phyloP scores from a whole-genome alignment of 345 rosid species.

The Pistacia atlantica region DNA sequence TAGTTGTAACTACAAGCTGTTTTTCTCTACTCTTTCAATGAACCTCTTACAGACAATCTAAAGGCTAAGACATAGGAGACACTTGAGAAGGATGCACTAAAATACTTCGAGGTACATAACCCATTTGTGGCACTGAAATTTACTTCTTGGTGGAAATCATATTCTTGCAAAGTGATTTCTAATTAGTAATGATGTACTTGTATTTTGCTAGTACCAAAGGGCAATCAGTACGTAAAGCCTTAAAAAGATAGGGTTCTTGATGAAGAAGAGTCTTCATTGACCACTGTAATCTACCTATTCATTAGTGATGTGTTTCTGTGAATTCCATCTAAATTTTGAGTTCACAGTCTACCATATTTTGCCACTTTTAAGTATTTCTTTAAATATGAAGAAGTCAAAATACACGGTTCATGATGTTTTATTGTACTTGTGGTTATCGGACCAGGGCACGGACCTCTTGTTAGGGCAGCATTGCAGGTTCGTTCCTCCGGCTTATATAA shows the following conservation, averaged over 20 bases:
- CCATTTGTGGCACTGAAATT: not conserved
- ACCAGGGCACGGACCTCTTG: conserved; percentile 99
- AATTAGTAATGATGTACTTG: conserved; percentile 20
- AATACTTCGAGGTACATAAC: conserved; percentile 80
- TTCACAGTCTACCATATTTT: not conserved
- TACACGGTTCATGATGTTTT: too few relatives aligned
- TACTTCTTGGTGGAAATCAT: not conserved
- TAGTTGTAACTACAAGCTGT: conserved; percentile 10
- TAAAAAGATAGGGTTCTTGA: conserved; percentile 84
- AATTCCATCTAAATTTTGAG: not conserved
- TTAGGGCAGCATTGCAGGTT: conserved; percentile 97
- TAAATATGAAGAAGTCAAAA: too few relatives aligned
- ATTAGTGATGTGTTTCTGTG: conserved; percentile 2
- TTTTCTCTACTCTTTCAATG: conserved; percentile 19
- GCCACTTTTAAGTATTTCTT: not conserved
- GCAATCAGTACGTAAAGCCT: conserved; percentile 70
- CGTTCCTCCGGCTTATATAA: conserved; percentile 15
- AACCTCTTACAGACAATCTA: conserved; percentile 99
- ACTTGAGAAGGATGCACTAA: conserved; percentile 87
- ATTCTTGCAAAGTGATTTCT: conserved; percentile 1
- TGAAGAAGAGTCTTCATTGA: conserved; percentile 46
- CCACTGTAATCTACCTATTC: conserved; percentile 57
- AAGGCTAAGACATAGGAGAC: conserved; percentile 99
- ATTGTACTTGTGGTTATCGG: conserved; percentile 95
- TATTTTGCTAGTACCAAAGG: conserved; percentile 76